A percentile compares a stretch with the other conserved stretches of the same genome.
Evolutionary conservation across 192 early-diverging fungal genomes (phyloP).

Genomic region (Rhizophagus sp.): DNA sequence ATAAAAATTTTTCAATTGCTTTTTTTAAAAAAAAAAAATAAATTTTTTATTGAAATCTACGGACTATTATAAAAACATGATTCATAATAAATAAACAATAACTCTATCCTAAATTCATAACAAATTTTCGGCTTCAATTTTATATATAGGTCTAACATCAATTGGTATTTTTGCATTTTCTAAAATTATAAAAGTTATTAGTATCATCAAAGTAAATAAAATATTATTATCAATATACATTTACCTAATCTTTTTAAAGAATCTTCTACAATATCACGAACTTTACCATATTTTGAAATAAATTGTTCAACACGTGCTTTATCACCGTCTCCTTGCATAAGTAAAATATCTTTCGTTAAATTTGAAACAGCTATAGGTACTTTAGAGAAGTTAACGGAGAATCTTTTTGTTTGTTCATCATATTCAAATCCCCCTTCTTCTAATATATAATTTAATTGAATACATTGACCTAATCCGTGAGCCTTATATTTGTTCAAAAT

Average conservation of each 20-base stretch:
- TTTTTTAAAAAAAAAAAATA: no score
- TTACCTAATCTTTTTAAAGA: neutral
- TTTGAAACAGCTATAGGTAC: neutral
- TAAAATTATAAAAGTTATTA: neutral
- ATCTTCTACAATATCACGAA: neutral
- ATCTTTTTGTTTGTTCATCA: constrained; percentile 21
- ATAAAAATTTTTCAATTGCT: no score
- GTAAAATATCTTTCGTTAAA: neutral
- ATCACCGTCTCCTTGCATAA: neutral
- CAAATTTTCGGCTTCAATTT: neutral
- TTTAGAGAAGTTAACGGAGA: neutral
- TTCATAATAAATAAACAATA: no score
- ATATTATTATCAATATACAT: neutral
- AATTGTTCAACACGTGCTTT: neutral
- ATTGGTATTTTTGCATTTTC: neutral
- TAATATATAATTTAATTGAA: constrained; percentile 68
- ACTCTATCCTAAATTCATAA: no score
- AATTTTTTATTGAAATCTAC: no score
- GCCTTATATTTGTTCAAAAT: constrained; percentile 38
- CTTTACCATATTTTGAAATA: neutral
- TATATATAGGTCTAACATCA: neutral
- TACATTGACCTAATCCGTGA: constrained; percentile 71
- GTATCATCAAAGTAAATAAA: neutral
- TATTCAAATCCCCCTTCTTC: constrained; percentile 66
- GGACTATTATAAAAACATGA: no score